phyloP scores from a whole-genome alignment of 768 basidiomycete species.

The Calvatia gigantea region DNA sequence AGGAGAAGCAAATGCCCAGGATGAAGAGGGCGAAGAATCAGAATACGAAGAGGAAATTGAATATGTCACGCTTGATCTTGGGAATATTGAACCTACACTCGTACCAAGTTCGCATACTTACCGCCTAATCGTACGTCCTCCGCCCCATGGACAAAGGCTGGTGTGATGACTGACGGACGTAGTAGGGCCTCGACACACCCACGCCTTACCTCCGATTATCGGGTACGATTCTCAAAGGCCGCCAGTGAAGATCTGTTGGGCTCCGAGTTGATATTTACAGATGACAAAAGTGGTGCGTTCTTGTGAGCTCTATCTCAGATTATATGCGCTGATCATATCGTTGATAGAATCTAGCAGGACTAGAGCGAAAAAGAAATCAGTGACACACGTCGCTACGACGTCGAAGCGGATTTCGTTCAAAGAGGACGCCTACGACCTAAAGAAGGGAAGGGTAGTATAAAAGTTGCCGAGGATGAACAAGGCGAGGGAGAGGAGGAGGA shows the following conservation, averaged over 20 bases:
- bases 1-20: constrained; percentile 62
- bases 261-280: constrained; percentile 73
- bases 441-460: not conserved
- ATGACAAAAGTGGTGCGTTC: constrained; percentile 49
- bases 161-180: not conserved
- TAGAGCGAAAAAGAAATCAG: constrained; percentile 41
- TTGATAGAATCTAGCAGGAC: not conserved
- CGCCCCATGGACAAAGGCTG: not conserved
- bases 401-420: constrained; percentile 71
- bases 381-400: constrained; percentile 57
- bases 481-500: not conserved
- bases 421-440: constrained; percentile 55
- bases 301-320: not conserved
- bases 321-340: not conserved
- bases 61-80: constrained; percentile 76
- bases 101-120: constrained; percentile 69
- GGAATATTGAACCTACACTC: constrained; percentile 67
- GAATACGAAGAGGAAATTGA: constrained; percentile 47
- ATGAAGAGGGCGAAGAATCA: constrained; percentile 61
- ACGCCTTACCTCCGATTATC: constrained; percentile 76
- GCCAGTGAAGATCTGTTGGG: constrained; percentile 66
- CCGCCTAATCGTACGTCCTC: constrained; percentile 63
- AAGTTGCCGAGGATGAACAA: not conserved
- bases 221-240: constrained; percentile 70
- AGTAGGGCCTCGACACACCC: constrained; percentile 72